These are phyloP conservation scores for Albugo candida DNA, from an alignment of 352 stramenopile genomes.

Conservation along the genomic window DNA sequence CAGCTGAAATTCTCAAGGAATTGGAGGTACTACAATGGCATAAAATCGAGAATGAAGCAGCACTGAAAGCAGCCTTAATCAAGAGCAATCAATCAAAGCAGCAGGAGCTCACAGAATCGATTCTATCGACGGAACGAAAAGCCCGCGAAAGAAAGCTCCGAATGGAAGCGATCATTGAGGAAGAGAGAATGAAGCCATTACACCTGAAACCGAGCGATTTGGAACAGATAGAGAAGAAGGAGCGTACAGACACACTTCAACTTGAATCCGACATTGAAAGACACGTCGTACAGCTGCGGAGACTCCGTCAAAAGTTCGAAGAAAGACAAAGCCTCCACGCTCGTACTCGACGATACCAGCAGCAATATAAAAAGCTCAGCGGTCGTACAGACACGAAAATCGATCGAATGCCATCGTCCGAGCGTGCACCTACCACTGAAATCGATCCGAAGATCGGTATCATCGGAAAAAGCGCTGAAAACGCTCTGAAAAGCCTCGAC, in stretches of 20 bases:
- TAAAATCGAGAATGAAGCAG: slow-evolving; percentile 86
- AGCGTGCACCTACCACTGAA: slow-evolving; percentile 18
- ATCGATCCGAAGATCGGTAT: slow-evolving; percentile 15
- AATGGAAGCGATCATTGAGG: slow-evolving; percentile 82
- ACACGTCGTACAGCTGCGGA: slow-evolving; percentile 73
- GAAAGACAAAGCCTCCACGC: slow-evolving; percentile 40
- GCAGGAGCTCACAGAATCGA: slow-evolving; percentile 35
- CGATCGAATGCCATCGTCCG: slow-evolving; percentile 13
- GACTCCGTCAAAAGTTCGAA: slow-evolving; percentile 44
- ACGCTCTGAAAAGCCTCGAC: slow-evolving; percentile 1
- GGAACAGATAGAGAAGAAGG: slow-evolving; percentile 53
- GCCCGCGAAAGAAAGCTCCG: slow-evolving; percentile 66
- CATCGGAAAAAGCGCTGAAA: slow-evolving; percentile 1
- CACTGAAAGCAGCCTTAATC: slow-evolving; percentile 81
- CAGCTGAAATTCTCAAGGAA: slow-evolving; percentile 72
- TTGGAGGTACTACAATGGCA: slow-evolving; percentile 91
- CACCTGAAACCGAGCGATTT: slow-evolving; percentile 81
- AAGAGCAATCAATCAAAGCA: slow-evolving; percentile 76
- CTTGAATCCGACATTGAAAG: slow-evolving; percentile 75
- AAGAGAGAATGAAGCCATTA: slow-evolving; percentile 82
- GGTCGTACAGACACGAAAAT: slow-evolving; percentile 8
- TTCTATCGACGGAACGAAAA: slow-evolving; percentile 27
- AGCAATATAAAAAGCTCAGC: slow-evolving; percentile 36
- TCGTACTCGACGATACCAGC: slow-evolving; percentile 35
- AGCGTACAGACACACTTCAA: slow-evolving; percentile 33